These are phyloP conservation scores for Camellia lanceoleosa DNA, from an alignment of 148 eudicot genomes.

Conservation along the genomic window DNA sequence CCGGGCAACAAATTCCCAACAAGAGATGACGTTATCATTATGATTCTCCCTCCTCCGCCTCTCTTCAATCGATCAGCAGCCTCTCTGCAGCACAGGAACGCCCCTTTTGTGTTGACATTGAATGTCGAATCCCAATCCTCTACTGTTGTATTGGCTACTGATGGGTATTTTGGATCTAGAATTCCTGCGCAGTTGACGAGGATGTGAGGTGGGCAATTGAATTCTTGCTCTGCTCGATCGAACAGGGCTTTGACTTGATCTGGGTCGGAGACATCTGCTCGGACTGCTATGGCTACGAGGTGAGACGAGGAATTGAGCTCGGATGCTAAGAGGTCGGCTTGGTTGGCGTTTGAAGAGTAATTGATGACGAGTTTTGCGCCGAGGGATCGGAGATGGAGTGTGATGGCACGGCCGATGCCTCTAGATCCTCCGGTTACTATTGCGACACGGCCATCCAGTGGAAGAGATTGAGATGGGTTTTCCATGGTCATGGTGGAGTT, in stretches of 20 bases:
- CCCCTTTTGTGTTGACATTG: too few species aligned
- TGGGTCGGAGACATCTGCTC: not conserved
- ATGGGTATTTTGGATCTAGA: too few species aligned
- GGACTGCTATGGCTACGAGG: not conserved
- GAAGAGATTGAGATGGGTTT: not conserved
- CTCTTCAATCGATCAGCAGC: too few species aligned
- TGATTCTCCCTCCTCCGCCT: too few species aligned
- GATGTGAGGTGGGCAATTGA: not conserved
- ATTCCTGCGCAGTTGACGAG: not conserved
- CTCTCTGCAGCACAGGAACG: too few species aligned
- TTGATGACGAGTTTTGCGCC: not conserved
- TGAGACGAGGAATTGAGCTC: not conserved
- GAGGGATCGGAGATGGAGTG: constrained; percentile 3
- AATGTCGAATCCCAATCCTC: too few species aligned
- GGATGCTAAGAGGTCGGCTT: not conserved
- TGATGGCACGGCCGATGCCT: not conserved
- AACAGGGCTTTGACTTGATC: not conserved
- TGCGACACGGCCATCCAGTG: not conserved
- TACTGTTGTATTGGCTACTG: too few species aligned
- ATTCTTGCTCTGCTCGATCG: not conserved
- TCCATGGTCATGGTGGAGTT: too few species aligned
- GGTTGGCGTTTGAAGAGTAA: not conserved
- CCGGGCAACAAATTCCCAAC: not conserved
- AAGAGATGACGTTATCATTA: not conserved
- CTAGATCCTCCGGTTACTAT: constrained; percentile 5